A percentile compares a stretch with the other conserved stretches of the same genome.
These are phyloP conservation scores for Penicillium sp. DNA, from an alignment of 2,329 filamentous ascomycete genomes.

Conservation along the genomic window DNA sequence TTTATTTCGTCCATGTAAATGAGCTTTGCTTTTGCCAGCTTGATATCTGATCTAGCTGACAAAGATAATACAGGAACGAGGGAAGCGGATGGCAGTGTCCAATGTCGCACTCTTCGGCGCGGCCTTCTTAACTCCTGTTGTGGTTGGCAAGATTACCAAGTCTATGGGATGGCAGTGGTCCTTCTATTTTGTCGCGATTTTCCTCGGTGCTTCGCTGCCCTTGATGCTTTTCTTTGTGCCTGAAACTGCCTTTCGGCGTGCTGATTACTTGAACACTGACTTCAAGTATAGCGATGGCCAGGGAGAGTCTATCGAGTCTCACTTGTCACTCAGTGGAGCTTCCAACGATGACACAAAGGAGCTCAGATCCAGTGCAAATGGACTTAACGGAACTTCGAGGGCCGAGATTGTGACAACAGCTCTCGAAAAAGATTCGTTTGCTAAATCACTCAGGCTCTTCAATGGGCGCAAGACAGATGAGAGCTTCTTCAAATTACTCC, in stretches of 20 bases:
- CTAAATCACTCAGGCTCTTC: constrained; percentile 65
- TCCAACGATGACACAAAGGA: constrained; percentile 14
- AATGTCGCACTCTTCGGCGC: constrained; percentile 70
- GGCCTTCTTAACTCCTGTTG: constrained; percentile 77
- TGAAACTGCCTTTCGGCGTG: constrained; percentile 75
- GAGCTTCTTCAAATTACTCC: constrained; percentile 62
- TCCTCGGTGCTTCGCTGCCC: constrained; percentile 68
- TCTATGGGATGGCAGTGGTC: constrained; percentile 80
- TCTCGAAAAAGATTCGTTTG: constrained; percentile 56
- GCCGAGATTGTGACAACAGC: constrained; percentile 9
- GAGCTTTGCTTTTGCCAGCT: background rate
- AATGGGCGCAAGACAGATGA: constrained; percentile 81
- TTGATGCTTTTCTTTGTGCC: constrained; percentile 76
- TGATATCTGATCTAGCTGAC: background rate
- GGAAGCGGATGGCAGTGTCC: constrained; percentile 80
- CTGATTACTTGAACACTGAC: constrained; percentile 68
- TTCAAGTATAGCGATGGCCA: constrained; percentile 45
- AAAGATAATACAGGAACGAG: constrained; percentile 57
- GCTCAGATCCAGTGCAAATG: background rate
- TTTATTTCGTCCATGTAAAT: constrained; percentile 82
- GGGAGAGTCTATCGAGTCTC: constrained; percentile 14
- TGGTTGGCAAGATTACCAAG: constrained; percentile 81
- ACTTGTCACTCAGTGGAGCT: constrained; percentile 5
- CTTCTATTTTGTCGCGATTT: constrained; percentile 86
- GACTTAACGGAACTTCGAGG: constrained; percentile 3